Evolutionary conservation across 2,329 filamentous ascomycete genomes (phyloP).

Genomic region (Calonectria pseudoreteaudii): DNA sequence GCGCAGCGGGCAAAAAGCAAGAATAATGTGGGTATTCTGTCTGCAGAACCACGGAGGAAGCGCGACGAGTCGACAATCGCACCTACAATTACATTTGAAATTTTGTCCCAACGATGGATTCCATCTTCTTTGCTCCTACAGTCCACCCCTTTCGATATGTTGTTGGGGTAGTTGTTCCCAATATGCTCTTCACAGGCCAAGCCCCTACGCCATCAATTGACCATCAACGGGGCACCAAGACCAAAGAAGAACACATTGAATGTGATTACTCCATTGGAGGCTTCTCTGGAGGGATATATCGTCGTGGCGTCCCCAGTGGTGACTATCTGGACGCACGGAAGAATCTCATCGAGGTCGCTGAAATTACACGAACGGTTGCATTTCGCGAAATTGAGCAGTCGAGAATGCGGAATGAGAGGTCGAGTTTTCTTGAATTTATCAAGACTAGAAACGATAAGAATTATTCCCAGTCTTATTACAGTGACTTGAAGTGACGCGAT

Average conservation of each 20-base stretch:
- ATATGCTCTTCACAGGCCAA: too few relatives aligned
- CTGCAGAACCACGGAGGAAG: neutral
- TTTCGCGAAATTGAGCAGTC: neutral
- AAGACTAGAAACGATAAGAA: too few relatives aligned
- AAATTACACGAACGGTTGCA: neutral
- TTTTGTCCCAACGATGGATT: neutral
- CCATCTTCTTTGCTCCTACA: neutral
- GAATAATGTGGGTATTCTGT: neutral
- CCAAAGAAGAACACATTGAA: too few relatives aligned
- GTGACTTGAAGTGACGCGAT: too few relatives aligned
- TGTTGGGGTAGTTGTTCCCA: neutral
- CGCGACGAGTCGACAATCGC: neutral
- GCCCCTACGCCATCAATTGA: too few relatives aligned
- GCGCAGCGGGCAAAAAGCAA: neutral
- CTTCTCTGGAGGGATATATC: too few relatives aligned
- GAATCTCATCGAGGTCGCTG: neutral
- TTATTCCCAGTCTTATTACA: too few relatives aligned
- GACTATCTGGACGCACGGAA: neutral
- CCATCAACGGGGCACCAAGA: too few relatives aligned
- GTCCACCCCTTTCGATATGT: neutral
- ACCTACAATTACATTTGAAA: neutral
- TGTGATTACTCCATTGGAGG: too few relatives aligned
- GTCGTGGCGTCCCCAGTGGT: neutral
- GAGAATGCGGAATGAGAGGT: too few relatives aligned
- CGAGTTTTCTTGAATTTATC: too few relatives aligned